Percentiles rank a stretch among this genome's conserved stretches.
Conservation (phyloP, 345 rosid species). For the Lepidium africanum region DNA sequence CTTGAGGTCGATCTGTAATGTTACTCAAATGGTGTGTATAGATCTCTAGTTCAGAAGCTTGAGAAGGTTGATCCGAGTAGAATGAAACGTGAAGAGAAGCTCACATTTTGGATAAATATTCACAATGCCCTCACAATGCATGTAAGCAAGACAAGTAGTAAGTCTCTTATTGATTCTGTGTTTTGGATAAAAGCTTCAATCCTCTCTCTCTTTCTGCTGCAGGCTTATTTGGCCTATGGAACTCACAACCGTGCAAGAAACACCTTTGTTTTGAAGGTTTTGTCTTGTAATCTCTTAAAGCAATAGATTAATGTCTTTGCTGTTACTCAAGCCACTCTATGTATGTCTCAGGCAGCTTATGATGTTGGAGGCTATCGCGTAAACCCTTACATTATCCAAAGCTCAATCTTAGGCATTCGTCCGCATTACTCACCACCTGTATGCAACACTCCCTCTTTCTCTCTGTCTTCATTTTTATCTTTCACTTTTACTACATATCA, state of each 20-base stretch:
- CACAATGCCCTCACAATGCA: conserved; percentile 90
- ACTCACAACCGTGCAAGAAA: conserved; percentile 38
- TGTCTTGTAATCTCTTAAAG: neutral
- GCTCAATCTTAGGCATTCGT: conserved; percentile 59
- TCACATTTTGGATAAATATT: conserved; percentile 83
- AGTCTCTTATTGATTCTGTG: neutral
- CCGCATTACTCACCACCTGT: conserved; percentile 61
- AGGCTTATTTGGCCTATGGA: conserved; percentile 83
- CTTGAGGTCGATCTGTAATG: neutral
- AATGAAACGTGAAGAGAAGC: conserved; percentile 90
- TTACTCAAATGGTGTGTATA: conserved; percentile 15
- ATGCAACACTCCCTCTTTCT: conserved; percentile 10
- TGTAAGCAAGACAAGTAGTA: conserved; percentile 32
- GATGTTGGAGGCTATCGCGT: conserved; percentile 68
- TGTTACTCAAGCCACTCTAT: neutral
- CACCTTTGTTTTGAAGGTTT: conserved; percentile 52
- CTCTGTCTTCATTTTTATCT: neutral
- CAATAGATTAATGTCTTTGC: neutral
- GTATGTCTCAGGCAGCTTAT: conserved; percentile 59
- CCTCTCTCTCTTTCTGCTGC: conserved; percentile 24
- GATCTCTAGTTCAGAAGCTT: conserved; percentile 64
- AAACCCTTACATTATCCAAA: conserved; percentile 56
- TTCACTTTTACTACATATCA: neutral
- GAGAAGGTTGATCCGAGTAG: conserved; percentile 66
- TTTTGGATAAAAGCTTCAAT: neutral